phyloP scores from a whole-genome alignment of 2,329 filamentous ascomycete genomes.

The Colletotrichum trifolii region DNA sequence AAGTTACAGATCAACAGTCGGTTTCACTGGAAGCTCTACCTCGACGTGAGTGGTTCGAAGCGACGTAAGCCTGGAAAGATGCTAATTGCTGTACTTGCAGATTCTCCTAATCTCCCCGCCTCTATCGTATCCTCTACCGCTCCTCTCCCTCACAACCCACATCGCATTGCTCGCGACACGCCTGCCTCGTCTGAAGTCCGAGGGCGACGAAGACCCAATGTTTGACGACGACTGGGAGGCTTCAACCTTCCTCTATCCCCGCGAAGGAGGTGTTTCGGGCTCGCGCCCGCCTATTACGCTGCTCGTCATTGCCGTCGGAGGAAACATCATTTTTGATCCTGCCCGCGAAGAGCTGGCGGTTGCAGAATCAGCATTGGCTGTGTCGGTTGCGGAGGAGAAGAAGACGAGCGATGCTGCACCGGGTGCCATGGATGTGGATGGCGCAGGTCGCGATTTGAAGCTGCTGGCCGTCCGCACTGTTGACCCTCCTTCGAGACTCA shows the following conservation, averaged over 20 bases:
- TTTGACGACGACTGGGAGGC: conserved; percentile 99
- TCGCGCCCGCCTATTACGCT: conserved; percentile 86
- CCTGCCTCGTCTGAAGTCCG: conserved; percentile 85
- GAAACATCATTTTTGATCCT: conserved; percentile 95
- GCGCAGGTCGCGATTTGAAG: conserved; percentile 59
- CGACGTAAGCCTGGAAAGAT: neutral
- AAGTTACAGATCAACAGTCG: conserved; percentile 87
- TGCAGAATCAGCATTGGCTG: conserved; percentile 87
- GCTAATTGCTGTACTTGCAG: conserved; percentile 55
- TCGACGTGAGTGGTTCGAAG: conserved; percentile 76
- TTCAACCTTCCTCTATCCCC: conserved; percentile 80
- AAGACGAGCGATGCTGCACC: conserved; percentile 38
- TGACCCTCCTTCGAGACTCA: conserved; percentile 79
- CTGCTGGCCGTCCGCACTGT: conserved; percentile 78
- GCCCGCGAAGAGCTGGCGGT: conserved; percentile 92
- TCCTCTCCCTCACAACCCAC: conserved; percentile 92
- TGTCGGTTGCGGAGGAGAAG: conserved; percentile 74
- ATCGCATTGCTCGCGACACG: conserved; percentile 90
- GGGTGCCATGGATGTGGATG: conserved; percentile 55
- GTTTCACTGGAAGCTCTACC: conserved; percentile 96
- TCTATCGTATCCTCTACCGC: conserved; percentile 89
- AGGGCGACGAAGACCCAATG: conserved; percentile 93
- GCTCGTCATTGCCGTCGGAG: conserved; percentile 85
- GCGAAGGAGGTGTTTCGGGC: conserved; percentile 45
- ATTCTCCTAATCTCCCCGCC: conserved; percentile 93